Conservation (phyloP, 495 filamentous ascomycete species). For the Xylaria scruposa region DNA sequence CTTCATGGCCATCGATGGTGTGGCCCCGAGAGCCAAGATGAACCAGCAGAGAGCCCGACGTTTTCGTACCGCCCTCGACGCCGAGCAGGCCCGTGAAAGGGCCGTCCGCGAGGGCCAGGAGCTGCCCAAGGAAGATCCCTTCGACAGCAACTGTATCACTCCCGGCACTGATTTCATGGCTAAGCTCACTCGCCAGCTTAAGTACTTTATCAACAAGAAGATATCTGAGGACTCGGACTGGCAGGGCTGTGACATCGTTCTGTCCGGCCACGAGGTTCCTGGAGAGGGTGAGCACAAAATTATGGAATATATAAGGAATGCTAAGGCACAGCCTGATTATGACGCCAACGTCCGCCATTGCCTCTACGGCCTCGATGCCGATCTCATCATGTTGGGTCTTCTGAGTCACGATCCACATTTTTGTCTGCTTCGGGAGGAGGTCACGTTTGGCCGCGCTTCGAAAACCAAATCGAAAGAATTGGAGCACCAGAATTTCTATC, state of each 20-base stretch:
- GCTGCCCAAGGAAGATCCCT: conserved; percentile 93
- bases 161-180: conserved; percentile 99
- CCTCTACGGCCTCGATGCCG: conserved; percentile 95
- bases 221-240: conserved; percentile 95
- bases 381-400: conserved; percentile 97
- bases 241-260: conserved; percentile 93
- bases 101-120: conserved; percentile 86
- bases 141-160: conserved; percentile 99
- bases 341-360: conserved; percentile 97
- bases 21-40: conserved; percentile 98
- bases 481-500: conserved; percentile 98
- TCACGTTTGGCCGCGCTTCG: conserved; percentile 89
- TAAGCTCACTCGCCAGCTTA: conserved; percentile 88
- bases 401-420: conserved; percentile 99
- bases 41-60: conserved; percentile 97
- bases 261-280: conserved; percentile 98
- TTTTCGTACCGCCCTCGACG: conserved; percentile 93
- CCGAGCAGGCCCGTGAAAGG: conserved; percentile 86
- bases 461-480: conserved; percentile 91
- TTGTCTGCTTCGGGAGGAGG: conserved; percentile 94
- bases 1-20: conserved; percentile 99
- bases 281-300: conserved; percentile 99
- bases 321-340: conserved; percentile 93
- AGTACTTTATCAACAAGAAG: conserved; percentile 99
- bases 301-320: conserved; percentile 98